These are phyloP conservation scores for Saccharomyces eubayanus DNA, from an alignment of 805 yeast genomes.

Conservation along the genomic window DNA sequence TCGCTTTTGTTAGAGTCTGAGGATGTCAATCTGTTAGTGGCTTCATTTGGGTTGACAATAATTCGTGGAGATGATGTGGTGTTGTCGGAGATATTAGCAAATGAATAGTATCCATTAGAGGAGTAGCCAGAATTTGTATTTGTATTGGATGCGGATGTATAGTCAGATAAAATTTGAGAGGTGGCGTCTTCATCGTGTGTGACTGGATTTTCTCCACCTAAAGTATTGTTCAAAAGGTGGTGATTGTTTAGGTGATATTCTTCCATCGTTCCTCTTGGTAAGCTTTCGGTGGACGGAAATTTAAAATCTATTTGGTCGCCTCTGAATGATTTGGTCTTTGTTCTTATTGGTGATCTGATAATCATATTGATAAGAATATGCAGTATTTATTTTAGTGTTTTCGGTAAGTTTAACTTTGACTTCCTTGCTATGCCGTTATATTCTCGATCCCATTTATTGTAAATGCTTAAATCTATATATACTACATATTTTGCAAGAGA, in stretches of 20 bases:
- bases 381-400: not conserved
- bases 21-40: not conserved
- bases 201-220: conserved; percentile 3
- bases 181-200: conserved; percentile 14
- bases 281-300: conserved; percentile 31
- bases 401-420: not conserved
- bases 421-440: not conserved
- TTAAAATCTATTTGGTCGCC: conserved; percentile 35
- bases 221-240: conserved; percentile 19
- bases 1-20: not conserved
- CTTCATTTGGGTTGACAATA: not conserved
- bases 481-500: not conserved
- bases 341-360: conserved; percentile 27
- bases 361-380: conserved; percentile 8
- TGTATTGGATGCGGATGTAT: conserved; percentile 16
- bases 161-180: conserved; percentile 29
- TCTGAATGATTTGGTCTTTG: conserved; percentile 33
- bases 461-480: not conserved
- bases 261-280: conserved; percentile 9
- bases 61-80: conserved; percentile 20
- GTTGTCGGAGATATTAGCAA: conserved; percentile 33
- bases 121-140: conserved; percentile 20
- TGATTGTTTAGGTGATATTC: conserved; percentile 25
- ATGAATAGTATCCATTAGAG: conserved; percentile 29
- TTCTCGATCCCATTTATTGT: not conserved